phyloP scores from a whole-genome alignment of 768 basidiomycete species.

The Mycena indigotica region DNA sequence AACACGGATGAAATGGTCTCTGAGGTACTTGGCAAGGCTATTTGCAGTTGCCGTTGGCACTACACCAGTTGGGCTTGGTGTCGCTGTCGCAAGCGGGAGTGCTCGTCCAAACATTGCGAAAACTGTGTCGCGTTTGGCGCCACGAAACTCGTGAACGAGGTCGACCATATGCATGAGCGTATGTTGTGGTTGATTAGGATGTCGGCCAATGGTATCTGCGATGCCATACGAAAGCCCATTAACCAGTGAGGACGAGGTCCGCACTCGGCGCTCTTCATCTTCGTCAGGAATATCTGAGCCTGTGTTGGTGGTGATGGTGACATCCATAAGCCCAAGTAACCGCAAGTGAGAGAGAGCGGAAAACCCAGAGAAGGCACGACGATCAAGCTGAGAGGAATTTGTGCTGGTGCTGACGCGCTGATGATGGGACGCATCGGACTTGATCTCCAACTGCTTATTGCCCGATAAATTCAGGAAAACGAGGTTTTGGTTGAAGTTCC shows the following conservation, averaged over 20 bases:
- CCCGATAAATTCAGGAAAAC: slow-evolving; percentile 96
- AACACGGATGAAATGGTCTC: slow-evolving; percentile 71
- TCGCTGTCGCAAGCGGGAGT: slow-evolving; percentile 35
- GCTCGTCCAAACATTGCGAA: slow-evolving; percentile 96
- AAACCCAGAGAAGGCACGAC: slow-evolving; percentile 74
- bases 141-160: slow-evolving; percentile 85
- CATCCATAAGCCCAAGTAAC: slow-evolving; percentile 95
- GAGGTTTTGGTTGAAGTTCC: slow-evolving; percentile 95
- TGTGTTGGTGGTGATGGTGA: slow-evolving; percentile 69
- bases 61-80: slow-evolving; percentile 25
- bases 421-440: slow-evolving; percentile 48
- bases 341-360: slow-evolving; percentile 81
- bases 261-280: slow-evolving; percentile 85
- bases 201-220: slow-evolving; percentile 86
- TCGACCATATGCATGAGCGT: slow-evolving; percentile 92
- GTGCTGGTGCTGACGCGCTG: slow-evolving; percentile 33
- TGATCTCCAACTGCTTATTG: slow-evolving; percentile 95
- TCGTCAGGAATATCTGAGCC: slow-evolving; percentile 76
- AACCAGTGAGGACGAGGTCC: slow-evolving; percentile 87
- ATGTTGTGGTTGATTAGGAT: slow-evolving; percentile 48
- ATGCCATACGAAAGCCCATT: slow-evolving; percentile 96
- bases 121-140: slow-evolving; percentile 75
- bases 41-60: slow-evolving; percentile 58
- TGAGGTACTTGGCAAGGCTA: slow-evolving; percentile 77
- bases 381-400: slow-evolving; percentile 17